Conservation (phyloP, 306 rosid genomes). For the Vicia villosa region DNA sequence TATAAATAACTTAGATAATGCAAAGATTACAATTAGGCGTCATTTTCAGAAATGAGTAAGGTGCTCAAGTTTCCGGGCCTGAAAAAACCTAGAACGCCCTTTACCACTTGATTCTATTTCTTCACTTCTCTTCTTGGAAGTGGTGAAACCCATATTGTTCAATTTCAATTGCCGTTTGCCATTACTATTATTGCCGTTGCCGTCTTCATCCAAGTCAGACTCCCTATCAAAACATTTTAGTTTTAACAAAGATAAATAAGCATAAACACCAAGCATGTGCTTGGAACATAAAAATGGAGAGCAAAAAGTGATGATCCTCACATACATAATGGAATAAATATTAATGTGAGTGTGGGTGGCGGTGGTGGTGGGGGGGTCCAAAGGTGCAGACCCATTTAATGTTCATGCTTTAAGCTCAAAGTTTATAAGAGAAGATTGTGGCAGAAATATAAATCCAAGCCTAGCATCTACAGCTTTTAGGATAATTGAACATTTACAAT, state of each 20-base stretch:
- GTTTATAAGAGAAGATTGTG: neutral
- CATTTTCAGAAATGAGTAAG: constrained; percentile 53
- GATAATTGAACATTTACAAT: neutral
- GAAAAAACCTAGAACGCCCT: constrained; percentile 81
- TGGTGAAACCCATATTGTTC: constrained; percentile 69
- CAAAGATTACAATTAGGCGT: constrained; percentile 14
- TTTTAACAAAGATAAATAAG: constrained; percentile 12
- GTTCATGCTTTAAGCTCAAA: constrained; percentile 18
- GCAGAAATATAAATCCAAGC: constrained; percentile 1
- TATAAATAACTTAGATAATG: constrained; percentile 23
- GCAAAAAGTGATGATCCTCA: neutral
- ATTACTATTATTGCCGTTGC: constrained; percentile 34
- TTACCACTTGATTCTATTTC: constrained; percentile 89
- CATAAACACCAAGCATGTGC: constrained; percentile 25
- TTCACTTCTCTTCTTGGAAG: constrained; percentile 80
- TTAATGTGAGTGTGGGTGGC: neutral
- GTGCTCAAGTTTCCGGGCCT: constrained; percentile 82
- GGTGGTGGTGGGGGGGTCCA: too few species aligned
- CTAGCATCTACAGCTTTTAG: neutral
- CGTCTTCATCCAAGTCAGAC: constrained; percentile 69
- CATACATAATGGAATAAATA: neutral
- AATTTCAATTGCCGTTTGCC: constrained; percentile 76
- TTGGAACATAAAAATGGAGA: constrained; percentile 13
- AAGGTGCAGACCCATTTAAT: neutral
- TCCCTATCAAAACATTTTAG: constrained; percentile 54